phyloP scores from a whole-genome alignment of 305 asterid genomes.

The Ajuga reptans region DNA sequence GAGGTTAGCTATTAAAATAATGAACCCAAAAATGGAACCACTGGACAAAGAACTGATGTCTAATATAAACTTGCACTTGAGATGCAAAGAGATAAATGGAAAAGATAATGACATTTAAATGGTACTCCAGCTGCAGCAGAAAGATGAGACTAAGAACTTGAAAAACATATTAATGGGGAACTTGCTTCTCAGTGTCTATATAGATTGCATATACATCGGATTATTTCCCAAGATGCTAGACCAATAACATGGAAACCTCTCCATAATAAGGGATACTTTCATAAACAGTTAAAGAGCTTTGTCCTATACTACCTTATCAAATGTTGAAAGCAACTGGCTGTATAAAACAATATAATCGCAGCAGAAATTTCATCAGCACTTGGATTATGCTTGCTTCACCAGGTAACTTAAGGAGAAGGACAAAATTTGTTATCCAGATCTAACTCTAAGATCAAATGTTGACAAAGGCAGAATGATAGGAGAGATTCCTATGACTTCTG shows the following conservation, averaged over 20 bases:
- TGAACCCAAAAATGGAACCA: not conserved
- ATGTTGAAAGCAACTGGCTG: conserved; percentile 4
- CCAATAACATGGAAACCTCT: too few species aligned
- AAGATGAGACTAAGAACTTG: not conserved
- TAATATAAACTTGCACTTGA: not conserved
- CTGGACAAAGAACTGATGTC: not conserved
- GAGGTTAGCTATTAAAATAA: not conserved
- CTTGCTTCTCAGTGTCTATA: not conserved
- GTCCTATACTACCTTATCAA: not conserved
- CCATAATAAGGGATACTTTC: too few species aligned
- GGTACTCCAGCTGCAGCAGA: not conserved
- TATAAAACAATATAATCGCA: not conserved
- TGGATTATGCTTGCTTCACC: not conserved
- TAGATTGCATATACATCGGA: too few species aligned
- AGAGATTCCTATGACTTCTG: not conserved
- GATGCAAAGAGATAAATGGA: not conserved
- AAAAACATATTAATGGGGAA: not conserved
- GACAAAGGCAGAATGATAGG: not conserved
- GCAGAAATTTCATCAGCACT: not conserved
- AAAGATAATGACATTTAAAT: not conserved
- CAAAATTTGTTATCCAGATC: conserved; percentile 9
- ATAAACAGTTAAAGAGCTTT: not conserved
- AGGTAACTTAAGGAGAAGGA: not conserved
- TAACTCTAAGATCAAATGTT: not conserved
- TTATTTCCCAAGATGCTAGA: too few species aligned